A percentile compares a stretch with the other conserved stretches of the same genome.
Evolutionary conservation across 306 rosid species (phyloP).

Genomic region (Chamaecrista fasciculata): DNA sequence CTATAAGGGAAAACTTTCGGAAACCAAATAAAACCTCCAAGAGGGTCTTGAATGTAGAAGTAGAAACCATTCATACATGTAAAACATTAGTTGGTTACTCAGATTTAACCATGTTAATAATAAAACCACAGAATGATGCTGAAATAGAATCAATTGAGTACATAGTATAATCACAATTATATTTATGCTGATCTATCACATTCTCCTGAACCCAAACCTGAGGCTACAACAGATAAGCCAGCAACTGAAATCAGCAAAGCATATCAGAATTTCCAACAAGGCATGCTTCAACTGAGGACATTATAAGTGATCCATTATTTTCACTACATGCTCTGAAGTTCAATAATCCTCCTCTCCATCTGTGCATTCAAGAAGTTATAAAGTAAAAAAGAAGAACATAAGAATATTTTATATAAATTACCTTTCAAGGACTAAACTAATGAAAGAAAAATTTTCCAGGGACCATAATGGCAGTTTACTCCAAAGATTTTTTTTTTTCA

Average conservation of each 20-base stretch:
- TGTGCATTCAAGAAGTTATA: slow-evolving; percentile 8
- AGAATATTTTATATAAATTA: too few relatives aligned
- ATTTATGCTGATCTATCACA: slow-evolving; percentile 11
- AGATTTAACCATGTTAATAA: neutral
- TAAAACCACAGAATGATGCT: neutral
- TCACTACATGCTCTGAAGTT: slow-evolving; percentile 18
- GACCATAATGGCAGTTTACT: too few relatives aligned
- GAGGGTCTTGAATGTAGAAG: neutral
- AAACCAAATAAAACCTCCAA: neutral
- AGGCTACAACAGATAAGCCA: slow-evolving; percentile 16
- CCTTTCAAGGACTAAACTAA: neutral
- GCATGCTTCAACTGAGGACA: slow-evolving; percentile 18
- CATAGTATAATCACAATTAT: neutral
- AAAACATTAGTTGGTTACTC: neutral
- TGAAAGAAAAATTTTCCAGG: neutral
- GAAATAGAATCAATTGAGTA: neutral
- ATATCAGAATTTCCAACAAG: slow-evolving; percentile 10
- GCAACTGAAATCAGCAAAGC: slow-evolving; percentile 19
- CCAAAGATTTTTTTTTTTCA: neutral
- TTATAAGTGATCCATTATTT: slow-evolving; percentile 1
- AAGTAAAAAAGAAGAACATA: neutral
- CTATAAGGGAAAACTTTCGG: neutral
- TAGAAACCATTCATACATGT: neutral
- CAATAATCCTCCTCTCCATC: slow-evolving; percentile 30
- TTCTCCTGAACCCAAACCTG: slow-evolving; percentile 21